Conservation (phyloP, 1,139 yeast species). For the Yamadazyma atlantica region DNA sequence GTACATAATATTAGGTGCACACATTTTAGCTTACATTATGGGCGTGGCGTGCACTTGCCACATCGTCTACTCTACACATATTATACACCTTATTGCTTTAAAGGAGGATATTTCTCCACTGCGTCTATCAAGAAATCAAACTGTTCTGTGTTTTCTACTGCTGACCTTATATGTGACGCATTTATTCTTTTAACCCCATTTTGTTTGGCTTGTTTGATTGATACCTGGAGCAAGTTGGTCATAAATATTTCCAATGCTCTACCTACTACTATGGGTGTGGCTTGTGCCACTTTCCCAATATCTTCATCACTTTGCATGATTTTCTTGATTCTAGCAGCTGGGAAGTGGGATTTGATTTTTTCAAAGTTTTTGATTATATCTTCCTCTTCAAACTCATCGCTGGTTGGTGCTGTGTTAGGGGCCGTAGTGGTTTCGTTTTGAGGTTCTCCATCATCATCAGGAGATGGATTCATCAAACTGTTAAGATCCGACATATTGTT, state of each 20-base stretch:
- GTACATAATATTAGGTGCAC: too few species aligned
- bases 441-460: constrained; percentile 10
- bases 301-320: constrained; percentile 98
- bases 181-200: constrained; percentile 80
- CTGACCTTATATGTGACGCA: constrained; percentile 80
- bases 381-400: constrained; percentile 4
- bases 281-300: constrained; percentile 97
- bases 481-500: constrained; percentile 15
- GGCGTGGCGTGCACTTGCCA: too few species aligned
- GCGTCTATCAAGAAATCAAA: constrained; percentile 86
- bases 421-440: constrained; percentile 1
- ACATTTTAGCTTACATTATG: too few species aligned
- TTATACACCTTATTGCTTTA: constrained; percentile 23
- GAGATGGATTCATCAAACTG: constrained; percentile 18
- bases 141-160: constrained; percentile 83
- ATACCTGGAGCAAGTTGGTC: constrained; percentile 84
- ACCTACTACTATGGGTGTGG: constrained; percentile 95
- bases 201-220: constrained; percentile 73
- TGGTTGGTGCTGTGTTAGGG: background rate
- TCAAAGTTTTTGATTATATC: constrained; percentile 39
- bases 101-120: constrained; percentile 58
- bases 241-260: constrained; percentile 90
- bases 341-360: constrained; percentile 86
- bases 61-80: too few species aligned
- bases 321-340: constrained; percentile 94